These are phyloP conservation scores for Podaxis sp. DNA, from an alignment of 768 basidiomycete genomes.

Conservation along the genomic window DNA sequence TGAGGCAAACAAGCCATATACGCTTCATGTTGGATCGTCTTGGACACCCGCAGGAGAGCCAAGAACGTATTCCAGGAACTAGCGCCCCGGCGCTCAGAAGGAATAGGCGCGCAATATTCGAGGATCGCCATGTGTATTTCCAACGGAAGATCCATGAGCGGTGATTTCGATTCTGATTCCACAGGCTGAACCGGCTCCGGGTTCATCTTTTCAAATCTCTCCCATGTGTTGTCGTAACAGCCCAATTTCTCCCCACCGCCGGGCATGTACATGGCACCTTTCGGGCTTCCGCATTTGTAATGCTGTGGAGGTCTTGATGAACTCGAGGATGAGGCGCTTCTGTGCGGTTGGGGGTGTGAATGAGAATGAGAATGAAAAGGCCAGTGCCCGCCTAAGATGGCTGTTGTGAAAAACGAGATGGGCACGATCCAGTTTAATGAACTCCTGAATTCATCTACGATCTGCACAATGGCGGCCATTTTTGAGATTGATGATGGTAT, in stretches of 20 bases:
- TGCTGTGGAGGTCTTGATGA: not conserved
- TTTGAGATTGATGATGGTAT: not conserved
- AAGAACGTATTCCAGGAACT: constrained; percentile 30
- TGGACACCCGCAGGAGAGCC: constrained; percentile 35
- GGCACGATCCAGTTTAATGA: constrained; percentile 8
- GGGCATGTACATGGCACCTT: not conserved
- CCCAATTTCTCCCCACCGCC: not conserved
- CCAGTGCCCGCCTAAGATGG: not conserved
- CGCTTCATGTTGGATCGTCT: constrained; percentile 28
- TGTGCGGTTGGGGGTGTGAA: not conserved
- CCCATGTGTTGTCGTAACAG: not conserved
- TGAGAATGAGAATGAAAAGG: not conserved
- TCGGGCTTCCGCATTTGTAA: not conserved
- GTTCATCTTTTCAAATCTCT: not conserved
- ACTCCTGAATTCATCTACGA: not conserved
- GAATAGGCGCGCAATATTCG: constrained; percentile 22
- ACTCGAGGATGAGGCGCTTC: not conserved
- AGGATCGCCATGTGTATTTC: constrained; percentile 33
- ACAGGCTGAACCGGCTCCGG: not conserved
- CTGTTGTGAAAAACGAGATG: not conserved
- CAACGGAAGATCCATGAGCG: constrained; percentile 29
- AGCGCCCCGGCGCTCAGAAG: constrained; percentile 7
- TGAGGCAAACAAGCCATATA: constrained; percentile 33
- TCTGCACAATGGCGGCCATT: not conserved
- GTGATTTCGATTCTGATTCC: constrained; percentile 21